A percentile compares a stretch with the other conserved stretches of the same genome.
Conservation (phyloP, 371 early-diverging fungal genomes). For the Mortierella polycephala region DNA sequence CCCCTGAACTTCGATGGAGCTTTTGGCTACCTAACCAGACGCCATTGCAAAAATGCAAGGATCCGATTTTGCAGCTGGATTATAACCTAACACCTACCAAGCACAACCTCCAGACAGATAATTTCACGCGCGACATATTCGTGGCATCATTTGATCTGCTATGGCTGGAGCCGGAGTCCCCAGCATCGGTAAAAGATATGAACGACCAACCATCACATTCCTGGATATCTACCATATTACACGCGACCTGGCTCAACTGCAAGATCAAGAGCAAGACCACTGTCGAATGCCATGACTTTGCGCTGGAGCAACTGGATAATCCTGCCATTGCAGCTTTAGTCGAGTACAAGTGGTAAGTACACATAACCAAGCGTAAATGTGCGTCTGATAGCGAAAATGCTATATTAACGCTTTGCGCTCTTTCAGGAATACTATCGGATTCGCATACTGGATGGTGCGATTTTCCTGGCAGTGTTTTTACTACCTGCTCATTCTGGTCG, state of each 20-base stretch:
- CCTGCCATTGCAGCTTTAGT: constrained; percentile 34
- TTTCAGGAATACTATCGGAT: constrained; percentile 24
- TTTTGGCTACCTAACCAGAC: constrained; percentile 1
- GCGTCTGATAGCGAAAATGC: background rate
- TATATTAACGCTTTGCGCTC: background rate
- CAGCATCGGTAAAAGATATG: background rate
- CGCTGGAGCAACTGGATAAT: constrained; percentile 10
- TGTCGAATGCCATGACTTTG: constrained; percentile 8
- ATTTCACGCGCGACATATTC: constrained; percentile 11
- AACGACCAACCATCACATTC: background rate
- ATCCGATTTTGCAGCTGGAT: constrained; percentile 14
- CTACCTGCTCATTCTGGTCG: constrained; percentile 16
- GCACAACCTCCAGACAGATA: background rate
- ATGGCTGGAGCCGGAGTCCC: background rate
- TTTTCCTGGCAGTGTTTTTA: constrained; percentile 20
- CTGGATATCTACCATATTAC: background rate
- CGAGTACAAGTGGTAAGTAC: constrained; percentile 28
- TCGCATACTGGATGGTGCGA: constrained; percentile 13
- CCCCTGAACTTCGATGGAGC: background rate
- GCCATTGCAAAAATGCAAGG: constrained; percentile 7
- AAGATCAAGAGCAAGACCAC: background rate
- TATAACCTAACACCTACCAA: background rate
- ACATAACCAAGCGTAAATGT: background rate
- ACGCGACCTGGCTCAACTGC: background rate
- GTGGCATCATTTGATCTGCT: constrained; percentile 20